Percentiles rank a stretch among this genome's conserved stretches.
Evolutionary conservation across 176 grass and related monocot genomes (phyloP).

Genomic region (Rhynchospora breviuscula): DNA sequence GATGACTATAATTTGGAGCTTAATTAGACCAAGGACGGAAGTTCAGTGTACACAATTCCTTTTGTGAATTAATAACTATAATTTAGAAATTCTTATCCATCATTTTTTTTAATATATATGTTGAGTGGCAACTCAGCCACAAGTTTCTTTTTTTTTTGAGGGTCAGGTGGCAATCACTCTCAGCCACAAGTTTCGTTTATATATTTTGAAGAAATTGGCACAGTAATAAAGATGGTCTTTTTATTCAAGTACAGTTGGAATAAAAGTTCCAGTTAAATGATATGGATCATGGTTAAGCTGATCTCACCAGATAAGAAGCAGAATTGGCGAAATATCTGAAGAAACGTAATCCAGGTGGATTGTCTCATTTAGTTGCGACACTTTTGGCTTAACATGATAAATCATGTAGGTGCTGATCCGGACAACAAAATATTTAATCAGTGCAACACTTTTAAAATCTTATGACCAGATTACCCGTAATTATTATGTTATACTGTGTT

Average conservation of each 20-base stretch:
- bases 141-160: no score
- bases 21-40: neutral
- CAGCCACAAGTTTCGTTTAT: no score
- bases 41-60: neutral
- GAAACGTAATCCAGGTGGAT: neutral
- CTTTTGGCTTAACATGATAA: neutral
- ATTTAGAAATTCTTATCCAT: neutral
- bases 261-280: neutral
- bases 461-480: no score
- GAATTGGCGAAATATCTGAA: no score
- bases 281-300: neutral
- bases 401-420: no score
- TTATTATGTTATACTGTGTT: no score
- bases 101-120: neutral
- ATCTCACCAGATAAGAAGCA: no score
- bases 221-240: neutral
- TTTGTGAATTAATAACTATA: neutral
- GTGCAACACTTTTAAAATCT: no score
- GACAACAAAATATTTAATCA: no score
- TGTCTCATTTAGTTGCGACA: neutral
- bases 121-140: neutral
- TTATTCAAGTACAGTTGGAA: neutral
- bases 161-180: no score
- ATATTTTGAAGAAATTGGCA: neutral
- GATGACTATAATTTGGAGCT: slow-evolving; percentile 1